Evolutionary conservation across 2,329 filamentous ascomycete genomes (phyloP), one percentile per base, ranked within the genome.

Genomic region (Talaromyces sp.): DNA sequence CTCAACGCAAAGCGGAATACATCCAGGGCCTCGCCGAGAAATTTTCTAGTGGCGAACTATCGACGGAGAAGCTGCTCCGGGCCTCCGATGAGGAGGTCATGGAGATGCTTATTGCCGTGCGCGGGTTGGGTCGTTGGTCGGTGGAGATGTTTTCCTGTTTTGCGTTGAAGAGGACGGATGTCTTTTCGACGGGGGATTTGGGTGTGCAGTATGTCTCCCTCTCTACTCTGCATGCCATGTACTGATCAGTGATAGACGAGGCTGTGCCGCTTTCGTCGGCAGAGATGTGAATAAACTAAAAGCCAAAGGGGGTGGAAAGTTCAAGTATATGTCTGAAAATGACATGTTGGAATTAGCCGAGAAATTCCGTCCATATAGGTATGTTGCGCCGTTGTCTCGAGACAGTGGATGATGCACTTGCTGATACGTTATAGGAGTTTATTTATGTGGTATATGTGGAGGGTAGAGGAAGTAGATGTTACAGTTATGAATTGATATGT

Each of bases 381-480:
- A 78, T 72, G 80, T 80, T 66, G 3, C 19, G 50, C 14, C n/a
- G 9, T 45, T 45, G 24, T n/a, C 10, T 16, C 8, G 13, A 62
- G 24, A 56, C 3, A 27, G 22, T 35, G 8, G 22, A 35, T 39
- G 16, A 7, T 37, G 22, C 22, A 31, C 16, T 24, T 68, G 64
- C 69, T 75, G 52, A 74, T 67, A 52, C n/a, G 3, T 19, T 50
- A 10, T 64, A 89, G 93, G 73, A 95, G 90, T 71, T 76, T 97
- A 50, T 97, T 97, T 73, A 97, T 97, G 93, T 97, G 93, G 93
- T 96, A 96, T 75, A 96, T 97, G 91, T 97, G 94, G 93, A 84
- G 90, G 66, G 88, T 94, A 11, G 90, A 90, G 74, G 87, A 92
- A 73, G 92, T 92, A 3, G 90, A 96, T 76, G 79, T 93, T 24